These are phyloP conservation scores for Macrocystidia cucumis DNA, from an alignment of 1,284 basidiomycete species.

Conservation along the genomic window DNA sequence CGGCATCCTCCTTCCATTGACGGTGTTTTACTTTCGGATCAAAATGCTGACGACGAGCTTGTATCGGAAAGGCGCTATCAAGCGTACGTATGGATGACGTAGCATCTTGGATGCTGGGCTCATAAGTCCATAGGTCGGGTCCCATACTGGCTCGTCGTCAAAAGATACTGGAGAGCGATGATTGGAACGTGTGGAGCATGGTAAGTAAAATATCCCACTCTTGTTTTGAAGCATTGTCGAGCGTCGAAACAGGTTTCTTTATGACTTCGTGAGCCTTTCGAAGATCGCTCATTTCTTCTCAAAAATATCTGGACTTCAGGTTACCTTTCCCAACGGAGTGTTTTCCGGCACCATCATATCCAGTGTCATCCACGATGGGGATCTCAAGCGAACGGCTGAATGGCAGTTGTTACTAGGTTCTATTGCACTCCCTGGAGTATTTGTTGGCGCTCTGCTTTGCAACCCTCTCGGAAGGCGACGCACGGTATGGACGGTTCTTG, in stretches of 20 bases:
- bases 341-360: slow-evolving; percentile 62
- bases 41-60: slow-evolving; percentile 65
- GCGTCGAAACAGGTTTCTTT: slow-evolving; percentile 77
- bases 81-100: slow-evolving; percentile 28
- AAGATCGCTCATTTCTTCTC: neutral
- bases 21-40: slow-evolving; percentile 67
- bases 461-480: slow-evolving; percentile 59
- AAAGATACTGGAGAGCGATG: slow-evolving; percentile 61
- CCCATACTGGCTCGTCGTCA: slow-evolving; percentile 56
- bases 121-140: slow-evolving; percentile 33
- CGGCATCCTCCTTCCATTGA: slow-evolving; percentile 59
- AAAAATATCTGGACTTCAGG: slow-evolving; percentile 20
- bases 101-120: neutral
- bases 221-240: slow-evolving; percentile 2
- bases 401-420: slow-evolving; percentile 66
- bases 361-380: slow-evolving; percentile 44
- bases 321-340: slow-evolving; percentile 70
- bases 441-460: slow-evolving; percentile 53
- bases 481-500: slow-evolving; percentile 39
- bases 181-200: slow-evolving; percentile 70
- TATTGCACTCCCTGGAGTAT: slow-evolving; percentile 61
- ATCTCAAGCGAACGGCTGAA: slow-evolving; percentile 55
- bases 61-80: slow-evolving; percentile 61
- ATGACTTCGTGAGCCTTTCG: slow-evolving; percentile 52
- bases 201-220: slow-evolving; percentile 23